Evolutionary conservation across 1,284 basidiomycete species (phyloP).

Genomic region (Trichosporon ovoides): DNA sequence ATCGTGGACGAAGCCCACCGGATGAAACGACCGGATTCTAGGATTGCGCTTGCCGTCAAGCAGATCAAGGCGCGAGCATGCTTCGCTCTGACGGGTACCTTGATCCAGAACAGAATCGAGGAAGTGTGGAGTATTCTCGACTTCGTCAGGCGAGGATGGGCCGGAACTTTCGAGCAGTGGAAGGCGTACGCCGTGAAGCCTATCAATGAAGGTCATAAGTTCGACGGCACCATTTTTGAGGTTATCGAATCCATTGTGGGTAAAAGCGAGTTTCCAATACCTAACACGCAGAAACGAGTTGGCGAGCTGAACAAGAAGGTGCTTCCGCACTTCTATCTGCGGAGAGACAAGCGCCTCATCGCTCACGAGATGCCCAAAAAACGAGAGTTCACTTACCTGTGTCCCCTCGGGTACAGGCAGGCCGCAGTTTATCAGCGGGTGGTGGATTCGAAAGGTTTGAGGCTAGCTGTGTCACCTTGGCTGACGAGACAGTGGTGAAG

Average conservation of each 20-base stretch:
- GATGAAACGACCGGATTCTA: slow-evolving; percentile 36
- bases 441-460: slow-evolving; percentile 39
- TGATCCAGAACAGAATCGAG: slow-evolving; percentile 51
- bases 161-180: slow-evolving; percentile 47
- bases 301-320: slow-evolving; percentile 39
- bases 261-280: not conserved
- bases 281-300: slow-evolving; percentile 9
- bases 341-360: slow-evolving; percentile 51
- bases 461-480: not conserved
- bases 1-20: slow-evolving; percentile 47
- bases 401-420: slow-evolving; percentile 50
- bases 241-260: slow-evolving; percentile 43
- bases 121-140: slow-evolving; percentile 53
- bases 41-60: slow-evolving; percentile 48
- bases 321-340: slow-evolving; percentile 51
- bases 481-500: slow-evolving; percentile 38
- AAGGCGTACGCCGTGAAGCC: slow-evolving; percentile 41
- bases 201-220: slow-evolving; percentile 46
- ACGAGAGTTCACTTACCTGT: slow-evolving; percentile 52
- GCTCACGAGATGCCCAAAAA: slow-evolving; percentile 51
- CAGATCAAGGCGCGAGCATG: slow-evolving; percentile 36
- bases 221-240: slow-evolving; percentile 43
- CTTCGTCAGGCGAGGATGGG: slow-evolving; percentile 44
- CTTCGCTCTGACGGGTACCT: slow-evolving; percentile 41
- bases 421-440: slow-evolving; percentile 47